Evolutionary conservation across 2,329 filamentous ascomycete genomes (phyloP).

Genomic region (Cercospora sesami): DNA sequence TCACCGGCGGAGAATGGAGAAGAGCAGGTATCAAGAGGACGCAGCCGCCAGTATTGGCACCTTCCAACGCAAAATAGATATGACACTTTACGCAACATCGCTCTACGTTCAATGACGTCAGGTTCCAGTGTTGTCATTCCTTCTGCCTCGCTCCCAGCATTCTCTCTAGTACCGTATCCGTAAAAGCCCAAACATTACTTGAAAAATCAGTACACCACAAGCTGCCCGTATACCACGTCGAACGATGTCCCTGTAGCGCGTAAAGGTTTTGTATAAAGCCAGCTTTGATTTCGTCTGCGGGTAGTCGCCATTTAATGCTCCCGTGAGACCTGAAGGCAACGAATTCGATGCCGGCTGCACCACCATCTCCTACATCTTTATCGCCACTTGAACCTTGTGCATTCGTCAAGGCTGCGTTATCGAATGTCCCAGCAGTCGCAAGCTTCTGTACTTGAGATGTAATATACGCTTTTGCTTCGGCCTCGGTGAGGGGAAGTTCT

Average conservation of each 20-base stretch:
- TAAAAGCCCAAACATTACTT: slow-evolving; percentile 16
- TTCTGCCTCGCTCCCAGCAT: slow-evolving; percentile 7
- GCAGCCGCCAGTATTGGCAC: not conserved
- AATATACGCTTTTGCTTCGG: slow-evolving; percentile 12
- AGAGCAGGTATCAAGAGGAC: not conserved
- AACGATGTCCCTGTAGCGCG: slow-evolving; percentile 17
- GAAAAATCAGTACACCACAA: slow-evolving; percentile 18
- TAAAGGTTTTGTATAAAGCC: slow-evolving; percentile 16
- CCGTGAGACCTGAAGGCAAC: slow-evolving; percentile 1
- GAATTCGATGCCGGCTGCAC: not conserved
- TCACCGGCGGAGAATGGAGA: not conserved
- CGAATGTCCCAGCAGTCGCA: not conserved
- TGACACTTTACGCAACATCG: not conserved
- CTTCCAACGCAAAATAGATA: not conserved
- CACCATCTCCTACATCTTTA: not conserved
- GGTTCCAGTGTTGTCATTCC: not conserved
- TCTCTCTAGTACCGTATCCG: slow-evolving; percentile 16
- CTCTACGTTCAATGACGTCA: not conserved
- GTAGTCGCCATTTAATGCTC: not conserved
- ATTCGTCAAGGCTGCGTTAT: no score
- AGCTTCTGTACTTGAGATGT: not conserved
- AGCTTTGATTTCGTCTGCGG: slow-evolving; percentile 8
- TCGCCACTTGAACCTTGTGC: no score
- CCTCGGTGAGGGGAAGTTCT: not conserved
- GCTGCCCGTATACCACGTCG: slow-evolving; percentile 17